Evolutionary conservation across 192 early-diverging fungal species (phyloP).

Genomic region (Umbelopsis ramanniana): DNA sequence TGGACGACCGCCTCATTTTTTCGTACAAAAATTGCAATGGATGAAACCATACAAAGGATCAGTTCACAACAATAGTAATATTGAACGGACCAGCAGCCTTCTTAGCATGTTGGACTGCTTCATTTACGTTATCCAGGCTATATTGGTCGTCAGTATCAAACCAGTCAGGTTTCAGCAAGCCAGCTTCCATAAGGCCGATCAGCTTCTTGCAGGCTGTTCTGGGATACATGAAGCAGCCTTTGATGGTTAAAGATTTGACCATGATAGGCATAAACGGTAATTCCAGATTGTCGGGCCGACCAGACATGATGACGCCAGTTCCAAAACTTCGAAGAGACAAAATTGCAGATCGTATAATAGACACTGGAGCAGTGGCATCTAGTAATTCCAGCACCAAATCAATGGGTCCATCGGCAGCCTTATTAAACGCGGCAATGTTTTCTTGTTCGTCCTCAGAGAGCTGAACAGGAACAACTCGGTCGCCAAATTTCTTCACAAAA

Average conservation of each 20-base stretch:
- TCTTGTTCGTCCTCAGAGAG: conserved; percentile 27
- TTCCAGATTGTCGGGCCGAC: conserved; percentile 1
- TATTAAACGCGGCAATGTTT: conserved; percentile 28
- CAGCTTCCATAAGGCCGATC: conserved; percentile 35
- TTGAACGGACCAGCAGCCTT: neutral
- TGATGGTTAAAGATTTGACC: conserved; percentile 34
- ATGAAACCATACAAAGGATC: neutral
- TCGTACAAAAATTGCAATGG: too few species aligned
- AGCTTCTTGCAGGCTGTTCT: conserved; percentile 26
- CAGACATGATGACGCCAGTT: conserved; percentile 33
- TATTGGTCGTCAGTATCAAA: conserved; percentile 16
- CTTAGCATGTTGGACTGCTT: neutral
- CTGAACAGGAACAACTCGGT: conserved; percentile 32
- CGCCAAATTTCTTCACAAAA: conserved; percentile 25
- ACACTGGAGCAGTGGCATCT: conserved; percentile 25
- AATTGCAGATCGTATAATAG: conserved; percentile 26
- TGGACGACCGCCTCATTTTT: too few species aligned
- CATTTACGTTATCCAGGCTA: conserved; percentile 17
- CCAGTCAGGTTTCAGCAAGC: conserved; percentile 27
- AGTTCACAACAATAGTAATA: neutral
- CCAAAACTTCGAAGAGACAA: conserved; percentile 25
- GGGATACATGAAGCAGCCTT: conserved; percentile 40
- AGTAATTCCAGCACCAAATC: conserved; percentile 38
- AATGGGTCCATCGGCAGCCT: conserved; percentile 33
- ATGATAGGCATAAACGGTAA: conserved; percentile 32